Evolutionary conservation across 768 basidiomycete genomes (phyloP).

Genomic region (Tubosaeta sp.): DNA sequence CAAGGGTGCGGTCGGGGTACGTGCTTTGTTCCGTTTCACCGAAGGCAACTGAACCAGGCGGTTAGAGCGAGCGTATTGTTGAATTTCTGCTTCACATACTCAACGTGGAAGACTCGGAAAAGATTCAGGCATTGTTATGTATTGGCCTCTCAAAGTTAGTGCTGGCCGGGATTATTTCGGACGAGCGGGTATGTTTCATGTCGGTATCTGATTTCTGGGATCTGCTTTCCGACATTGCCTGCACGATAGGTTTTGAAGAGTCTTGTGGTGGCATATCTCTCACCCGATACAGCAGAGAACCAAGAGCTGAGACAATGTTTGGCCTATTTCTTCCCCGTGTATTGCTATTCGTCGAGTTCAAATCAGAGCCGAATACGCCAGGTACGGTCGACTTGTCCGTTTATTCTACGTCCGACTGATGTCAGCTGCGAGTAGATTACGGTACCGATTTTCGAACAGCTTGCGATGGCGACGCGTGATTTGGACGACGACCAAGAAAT

Average conservation of each 20-base stretch:
- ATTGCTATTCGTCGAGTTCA: conserved; percentile 70
- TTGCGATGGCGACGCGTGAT: conserved; percentile 54
- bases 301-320: conserved; percentile 83
- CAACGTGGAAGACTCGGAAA: conserved; percentile 50
- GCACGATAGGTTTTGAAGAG: conserved; percentile 41
- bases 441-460: conserved; percentile 59
- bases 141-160: conserved; percentile 86
- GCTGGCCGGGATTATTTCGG: conserved; percentile 68
- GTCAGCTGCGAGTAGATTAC: conserved; percentile 50
- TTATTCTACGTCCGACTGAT: neutral
- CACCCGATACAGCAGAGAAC: conserved; percentile 76
- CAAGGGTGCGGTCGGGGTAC: conserved; percentile 33
- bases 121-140: conserved; percentile 67
- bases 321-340: conserved; percentile 81
- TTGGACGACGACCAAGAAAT: conserved; percentile 71
- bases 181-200: conserved; percentile 52
- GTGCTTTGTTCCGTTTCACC: conserved; percentile 8
- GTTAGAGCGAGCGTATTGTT: conserved; percentile 54
- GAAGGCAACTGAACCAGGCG: neutral
- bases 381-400: conserved; percentile 16
- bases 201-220: neutral
- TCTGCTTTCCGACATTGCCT: neutral
- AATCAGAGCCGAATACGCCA: conserved; percentile 75
- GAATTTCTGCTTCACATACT: conserved; percentile 60
- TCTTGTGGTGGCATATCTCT: conserved; percentile 63